These are phyloP conservation scores for Parasarocladium wereldwijsianum DNA, from an alignment of 2,329 filamentous ascomycete species.

Conservation along the genomic window DNA sequence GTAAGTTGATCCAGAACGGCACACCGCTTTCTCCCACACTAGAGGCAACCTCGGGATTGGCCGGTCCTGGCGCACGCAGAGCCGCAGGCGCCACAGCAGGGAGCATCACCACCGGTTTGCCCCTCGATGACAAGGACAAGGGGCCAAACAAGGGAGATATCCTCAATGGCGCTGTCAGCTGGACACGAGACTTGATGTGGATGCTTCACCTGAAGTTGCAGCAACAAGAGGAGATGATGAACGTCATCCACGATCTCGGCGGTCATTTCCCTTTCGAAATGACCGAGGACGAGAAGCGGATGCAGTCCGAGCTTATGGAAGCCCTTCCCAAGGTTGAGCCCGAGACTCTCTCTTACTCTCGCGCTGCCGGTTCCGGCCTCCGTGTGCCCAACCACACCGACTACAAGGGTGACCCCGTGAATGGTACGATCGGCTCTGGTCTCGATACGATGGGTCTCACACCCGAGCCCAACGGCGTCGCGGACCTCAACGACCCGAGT, in stretches of 20 bases:
- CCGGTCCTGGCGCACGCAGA: constrained; percentile 68
- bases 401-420: constrained; percentile 65
- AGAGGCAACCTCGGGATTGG: constrained; percentile 73
- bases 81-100: constrained; percentile 55
- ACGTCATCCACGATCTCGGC: constrained; percentile 57
- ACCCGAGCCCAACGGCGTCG: constrained; percentile 23
- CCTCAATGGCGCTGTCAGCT: constrained; percentile 89
- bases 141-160: constrained; percentile 98
- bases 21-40: constrained; percentile 77
- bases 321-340: constrained; percentile 69
- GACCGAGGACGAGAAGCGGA: constrained; percentile 84
- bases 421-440: constrained; percentile 21
- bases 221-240: constrained; percentile 76
- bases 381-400: constrained; percentile 90
- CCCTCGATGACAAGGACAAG: constrained; percentile 94
- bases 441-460: constrained; percentile 22
- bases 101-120: constrained; percentile 83
- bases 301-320: constrained; percentile 85
- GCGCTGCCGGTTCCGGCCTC: constrained; percentile 68
- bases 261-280: constrained; percentile 66
- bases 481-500: constrained; percentile 34
- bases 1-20: constrained; percentile 87
- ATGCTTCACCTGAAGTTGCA: constrained; percentile 79
- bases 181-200: constrained; percentile 98
- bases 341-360: constrained; percentile 68